These are phyloP conservation scores for Perilla frutescens DNA, from an alignment of 257 asterid genomes.

Conservation along the genomic window DNA sequence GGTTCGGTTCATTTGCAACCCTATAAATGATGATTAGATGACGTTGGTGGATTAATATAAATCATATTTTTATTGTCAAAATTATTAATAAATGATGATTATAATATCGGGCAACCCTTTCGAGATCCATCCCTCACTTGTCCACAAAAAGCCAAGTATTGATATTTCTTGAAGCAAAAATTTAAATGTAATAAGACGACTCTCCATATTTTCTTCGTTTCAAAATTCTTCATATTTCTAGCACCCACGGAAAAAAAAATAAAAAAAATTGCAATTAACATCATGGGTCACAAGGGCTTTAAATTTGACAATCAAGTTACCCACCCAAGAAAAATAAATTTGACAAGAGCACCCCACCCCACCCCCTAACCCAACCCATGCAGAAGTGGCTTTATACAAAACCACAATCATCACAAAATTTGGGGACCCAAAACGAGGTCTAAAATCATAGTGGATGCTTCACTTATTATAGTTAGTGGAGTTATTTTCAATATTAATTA, in stretches of 20 bases:
- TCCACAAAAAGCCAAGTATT: background rate
- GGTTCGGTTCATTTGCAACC: too few species aligned
- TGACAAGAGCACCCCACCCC: conserved; percentile 38
- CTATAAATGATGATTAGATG: too few species aligned
- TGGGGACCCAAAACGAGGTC: conserved; percentile 52
- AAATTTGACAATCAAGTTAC: conserved; percentile 44
- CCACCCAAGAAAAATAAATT: conserved; percentile 45
- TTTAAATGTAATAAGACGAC: background rate
- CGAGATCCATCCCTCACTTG: too few species aligned
- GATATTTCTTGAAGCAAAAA: background rate
- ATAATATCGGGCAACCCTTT: too few species aligned
- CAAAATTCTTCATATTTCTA: too few species aligned
- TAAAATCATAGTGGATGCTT: conserved; percentile 54
- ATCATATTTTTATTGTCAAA: too few species aligned
- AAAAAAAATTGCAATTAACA: background rate
- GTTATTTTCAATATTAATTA: conserved; percentile 28
- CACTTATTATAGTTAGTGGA: conserved; percentile 48
- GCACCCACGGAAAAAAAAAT: too few species aligned
- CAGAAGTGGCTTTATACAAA: conserved; percentile 53
- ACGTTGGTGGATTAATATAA: too few species aligned
- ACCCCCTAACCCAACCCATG: conserved; percentile 2
- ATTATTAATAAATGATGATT: too few species aligned
- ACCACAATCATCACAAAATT: conserved; percentile 57
- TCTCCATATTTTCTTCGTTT: background rate
- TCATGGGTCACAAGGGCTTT: conserved; percentile 37